Evolutionary conservation across 179 eudicot genomes (phyloP).

Genomic region (Silene coronaria): DNA sequence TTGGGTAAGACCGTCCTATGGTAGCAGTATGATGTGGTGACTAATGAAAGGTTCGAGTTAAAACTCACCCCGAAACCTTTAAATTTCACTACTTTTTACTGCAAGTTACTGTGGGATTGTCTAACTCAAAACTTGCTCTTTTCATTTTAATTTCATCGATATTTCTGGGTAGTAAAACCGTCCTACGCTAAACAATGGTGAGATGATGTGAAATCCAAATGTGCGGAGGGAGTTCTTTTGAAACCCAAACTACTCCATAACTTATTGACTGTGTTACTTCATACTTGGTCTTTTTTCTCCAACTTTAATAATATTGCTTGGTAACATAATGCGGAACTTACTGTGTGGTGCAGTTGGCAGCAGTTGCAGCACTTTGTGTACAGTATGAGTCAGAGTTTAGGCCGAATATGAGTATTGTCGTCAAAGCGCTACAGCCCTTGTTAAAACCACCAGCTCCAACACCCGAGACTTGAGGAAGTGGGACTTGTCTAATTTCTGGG

Average conservation of each 20-base stretch:
- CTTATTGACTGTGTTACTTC: too few relatives aligned
- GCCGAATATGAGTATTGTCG: conserved; percentile 42
- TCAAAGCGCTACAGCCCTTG: conserved; percentile 35
- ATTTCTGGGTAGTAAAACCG: too few relatives aligned
- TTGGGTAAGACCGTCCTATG: background rate
- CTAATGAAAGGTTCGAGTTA: background rate
- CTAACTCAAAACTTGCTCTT: background rate
- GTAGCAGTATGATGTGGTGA: too few relatives aligned
- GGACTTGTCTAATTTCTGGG: background rate
- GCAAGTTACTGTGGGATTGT: background rate
- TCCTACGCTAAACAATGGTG: too few relatives aligned
- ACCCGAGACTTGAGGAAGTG: conserved; percentile 15
- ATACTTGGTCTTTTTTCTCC: too few relatives aligned
- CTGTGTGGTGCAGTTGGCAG: conserved; percentile 26
- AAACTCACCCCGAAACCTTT: background rate
- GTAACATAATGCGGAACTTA: background rate
- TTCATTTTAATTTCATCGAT: too few relatives aligned
- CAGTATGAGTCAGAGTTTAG: conserved; percentile 37
- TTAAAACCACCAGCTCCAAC: conserved; percentile 27
- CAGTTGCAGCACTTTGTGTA: conserved; percentile 37
- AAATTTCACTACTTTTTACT: background rate
- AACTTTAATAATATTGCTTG: background rate
- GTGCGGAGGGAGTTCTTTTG: too few relatives aligned
- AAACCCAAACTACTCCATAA: too few relatives aligned
- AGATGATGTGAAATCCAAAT: too few relatives aligned